A percentile compares a stretch with the other conserved stretches of the same genome.
Conservation (phyloP, 768 basidiomycete species). For the Lentinula sp. region DNA sequence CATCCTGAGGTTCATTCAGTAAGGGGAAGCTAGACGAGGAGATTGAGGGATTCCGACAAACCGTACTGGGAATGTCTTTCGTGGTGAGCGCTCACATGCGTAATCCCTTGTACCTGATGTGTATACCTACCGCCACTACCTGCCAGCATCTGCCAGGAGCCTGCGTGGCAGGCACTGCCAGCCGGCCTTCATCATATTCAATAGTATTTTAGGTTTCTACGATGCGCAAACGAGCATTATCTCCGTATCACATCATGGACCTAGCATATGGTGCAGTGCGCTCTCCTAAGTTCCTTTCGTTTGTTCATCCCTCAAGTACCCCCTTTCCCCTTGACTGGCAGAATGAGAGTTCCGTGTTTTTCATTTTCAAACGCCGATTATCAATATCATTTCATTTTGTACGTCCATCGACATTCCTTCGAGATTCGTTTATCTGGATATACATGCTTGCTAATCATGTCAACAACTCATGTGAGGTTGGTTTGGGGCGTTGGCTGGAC, state of each 20-base stretch:
- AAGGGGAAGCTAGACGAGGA: not conserved
- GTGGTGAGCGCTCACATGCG: not conserved
- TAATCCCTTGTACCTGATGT: not conserved
- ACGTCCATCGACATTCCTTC: not conserved
- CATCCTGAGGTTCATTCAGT: not conserved
- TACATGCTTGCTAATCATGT: not conserved
- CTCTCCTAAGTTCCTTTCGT: not conserved
- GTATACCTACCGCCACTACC: not conserved
- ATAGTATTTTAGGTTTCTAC: not conserved
- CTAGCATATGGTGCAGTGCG: not conserved
- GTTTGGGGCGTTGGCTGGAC: too few relatives aligned
- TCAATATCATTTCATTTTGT: not conserved
- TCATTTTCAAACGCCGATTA: not conserved
- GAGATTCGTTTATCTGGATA: not conserved
- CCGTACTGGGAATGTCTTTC: not conserved
- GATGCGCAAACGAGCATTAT: not conserved
- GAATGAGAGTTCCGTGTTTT: not conserved
- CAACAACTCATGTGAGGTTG: not conserved
- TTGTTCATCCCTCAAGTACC: not conserved
- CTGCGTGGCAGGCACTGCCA: too few relatives aligned
- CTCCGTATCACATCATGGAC: not conserved
- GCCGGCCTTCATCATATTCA: not conserved
- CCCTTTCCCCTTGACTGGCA: not conserved
- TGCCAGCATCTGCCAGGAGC: not conserved
- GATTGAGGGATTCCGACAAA: not conserved